A percentile compares a stretch with the other conserved stretches of the same genome.
These are phyloP conservation scores for Xylaria sp. DNA, from an alignment of 2,329 filamentous ascomycete genomes.

Conservation along the genomic window DNA sequence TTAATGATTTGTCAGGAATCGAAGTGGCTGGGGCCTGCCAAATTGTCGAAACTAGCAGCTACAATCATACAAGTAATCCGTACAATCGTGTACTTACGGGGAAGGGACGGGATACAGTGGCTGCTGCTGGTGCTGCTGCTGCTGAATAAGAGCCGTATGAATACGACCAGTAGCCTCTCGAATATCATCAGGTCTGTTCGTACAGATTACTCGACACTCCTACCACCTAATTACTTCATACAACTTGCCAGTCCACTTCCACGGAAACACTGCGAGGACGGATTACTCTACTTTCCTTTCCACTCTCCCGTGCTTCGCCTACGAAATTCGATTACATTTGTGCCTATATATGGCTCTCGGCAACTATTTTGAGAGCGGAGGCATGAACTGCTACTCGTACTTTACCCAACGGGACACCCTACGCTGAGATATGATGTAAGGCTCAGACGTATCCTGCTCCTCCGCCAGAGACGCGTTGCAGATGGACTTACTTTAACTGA, in stretches of 20 bases:
- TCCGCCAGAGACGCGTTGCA: background rate
- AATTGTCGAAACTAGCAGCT: background rate
- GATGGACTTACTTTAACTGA: too few relatives aligned
- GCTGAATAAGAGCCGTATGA: background rate
- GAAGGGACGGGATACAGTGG: background rate
- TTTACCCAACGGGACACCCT: background rate
- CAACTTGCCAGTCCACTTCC: too few relatives aligned
- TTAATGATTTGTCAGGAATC: conserved; percentile 1
- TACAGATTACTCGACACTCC: too few relatives aligned
- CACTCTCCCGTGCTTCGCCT: too few relatives aligned
- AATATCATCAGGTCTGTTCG: too few relatives aligned
- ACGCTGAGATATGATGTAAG: background rate
- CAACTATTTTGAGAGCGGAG: background rate
- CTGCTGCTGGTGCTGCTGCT: background rate
- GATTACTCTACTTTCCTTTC: too few relatives aligned
- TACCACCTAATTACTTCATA: too few relatives aligned
- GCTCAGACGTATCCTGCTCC: background rate
- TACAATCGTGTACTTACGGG: too few relatives aligned
- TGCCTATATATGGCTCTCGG: too few relatives aligned
- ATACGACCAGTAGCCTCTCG: too few relatives aligned
- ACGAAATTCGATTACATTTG: too few relatives aligned
- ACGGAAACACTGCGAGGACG: too few relatives aligned
- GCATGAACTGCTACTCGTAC: background rate
- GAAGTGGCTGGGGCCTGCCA: background rate
- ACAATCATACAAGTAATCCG: background rate